Evolutionary conservation across 495 filamentous ascomycete genomes (phyloP).

Genomic region (Amniculicola lignicola): DNA sequence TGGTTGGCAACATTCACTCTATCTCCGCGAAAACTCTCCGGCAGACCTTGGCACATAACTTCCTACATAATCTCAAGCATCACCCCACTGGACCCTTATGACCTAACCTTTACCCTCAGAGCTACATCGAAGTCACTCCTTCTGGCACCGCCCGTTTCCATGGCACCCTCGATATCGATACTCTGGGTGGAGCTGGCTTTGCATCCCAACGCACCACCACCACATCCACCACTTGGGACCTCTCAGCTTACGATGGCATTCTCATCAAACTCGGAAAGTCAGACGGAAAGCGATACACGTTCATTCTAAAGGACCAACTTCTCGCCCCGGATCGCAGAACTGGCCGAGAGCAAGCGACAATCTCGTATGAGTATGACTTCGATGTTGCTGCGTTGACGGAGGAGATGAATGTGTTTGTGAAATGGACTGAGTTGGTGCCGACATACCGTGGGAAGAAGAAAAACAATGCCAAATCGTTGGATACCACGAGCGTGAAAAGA

Average conservation of each 20-base stretch:
- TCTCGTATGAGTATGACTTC: constrained; percentile 59
- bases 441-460: constrained; percentile 69
- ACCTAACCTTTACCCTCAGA: too few species aligned
- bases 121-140: constrained; percentile 44
- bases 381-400: constrained; percentile 14
- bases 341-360: constrained; percentile 60
- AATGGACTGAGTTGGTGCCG: constrained; percentile 61
- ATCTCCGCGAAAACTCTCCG: too few species aligned
- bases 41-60: too few species aligned
- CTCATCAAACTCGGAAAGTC: constrained; percentile 37
- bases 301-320: constrained; percentile 68
- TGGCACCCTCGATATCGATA: constrained; percentile 68
- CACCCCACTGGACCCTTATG: too few species aligned
- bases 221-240: constrained; percentile 39
- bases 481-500: constrained; percentile 57
- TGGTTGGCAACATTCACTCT: too few species aligned
- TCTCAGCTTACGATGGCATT: constrained; percentile 40
- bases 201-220: constrained; percentile 65
- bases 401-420: constrained; percentile 45
- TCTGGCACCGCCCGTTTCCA: constrained; percentile 53
- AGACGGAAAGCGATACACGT: constrained; percentile 55
- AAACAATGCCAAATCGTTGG: constrained; percentile 54
- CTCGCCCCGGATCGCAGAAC: constrained; percentile 52
- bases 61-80: too few species aligned
- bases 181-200: constrained; percentile 78